Percentiles rank a stretch among this genome's conserved stretches.
Evolutionary conservation across 345 rosid genomes (phyloP).

Genomic region (Clausena lansium): DNA sequence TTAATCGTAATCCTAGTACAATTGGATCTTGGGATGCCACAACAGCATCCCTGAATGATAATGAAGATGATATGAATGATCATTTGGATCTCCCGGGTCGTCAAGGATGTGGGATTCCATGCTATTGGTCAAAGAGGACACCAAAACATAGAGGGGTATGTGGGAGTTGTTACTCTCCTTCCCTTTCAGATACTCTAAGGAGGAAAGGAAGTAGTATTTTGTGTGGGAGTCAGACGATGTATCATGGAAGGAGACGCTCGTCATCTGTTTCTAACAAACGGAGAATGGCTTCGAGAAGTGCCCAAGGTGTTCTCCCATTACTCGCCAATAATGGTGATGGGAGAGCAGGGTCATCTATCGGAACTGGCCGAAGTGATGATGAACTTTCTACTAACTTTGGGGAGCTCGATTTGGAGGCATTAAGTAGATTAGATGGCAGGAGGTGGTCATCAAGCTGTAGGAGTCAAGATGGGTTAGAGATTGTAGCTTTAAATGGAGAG

Average conservation of each 20-base stretch:
- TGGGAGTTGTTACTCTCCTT: conserved; percentile 84
- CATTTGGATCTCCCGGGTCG: conserved; percentile 76
- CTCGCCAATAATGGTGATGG: conserved; percentile 60
- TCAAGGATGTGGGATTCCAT: conserved; percentile 93
- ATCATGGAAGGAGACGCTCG: conserved; percentile 47
- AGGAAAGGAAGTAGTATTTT: conserved; percentile 85
- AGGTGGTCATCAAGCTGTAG: conserved; percentile 93
- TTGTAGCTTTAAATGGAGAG: conserved; percentile 54
- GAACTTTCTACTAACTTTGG: conserved; percentile 90
- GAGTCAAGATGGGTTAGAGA: conserved; percentile 82
- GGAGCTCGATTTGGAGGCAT: conserved; percentile 95
- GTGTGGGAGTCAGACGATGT: conserved; percentile 68
- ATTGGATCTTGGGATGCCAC: conserved; percentile 89
- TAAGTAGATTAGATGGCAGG: conserved; percentile 94
- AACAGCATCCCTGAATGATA: conserved; percentile 77
- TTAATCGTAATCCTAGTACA: conserved; percentile 58
- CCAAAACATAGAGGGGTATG: conserved; percentile 70
- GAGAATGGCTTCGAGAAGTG: conserved; percentile 55
- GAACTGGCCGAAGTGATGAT: conserved; percentile 74
- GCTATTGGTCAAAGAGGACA: conserved; percentile 86
- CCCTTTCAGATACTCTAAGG: conserved; percentile 81
- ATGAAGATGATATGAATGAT: conserved; percentile 73
- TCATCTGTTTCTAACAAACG: conserved; percentile 46
- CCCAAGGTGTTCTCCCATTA: conserved; percentile 77
- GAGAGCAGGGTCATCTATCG: conserved; percentile 73